phyloP scores from a whole-genome alignment of 2,329 filamentous ascomycete species.

The Colletotrichum sp. region DNA sequence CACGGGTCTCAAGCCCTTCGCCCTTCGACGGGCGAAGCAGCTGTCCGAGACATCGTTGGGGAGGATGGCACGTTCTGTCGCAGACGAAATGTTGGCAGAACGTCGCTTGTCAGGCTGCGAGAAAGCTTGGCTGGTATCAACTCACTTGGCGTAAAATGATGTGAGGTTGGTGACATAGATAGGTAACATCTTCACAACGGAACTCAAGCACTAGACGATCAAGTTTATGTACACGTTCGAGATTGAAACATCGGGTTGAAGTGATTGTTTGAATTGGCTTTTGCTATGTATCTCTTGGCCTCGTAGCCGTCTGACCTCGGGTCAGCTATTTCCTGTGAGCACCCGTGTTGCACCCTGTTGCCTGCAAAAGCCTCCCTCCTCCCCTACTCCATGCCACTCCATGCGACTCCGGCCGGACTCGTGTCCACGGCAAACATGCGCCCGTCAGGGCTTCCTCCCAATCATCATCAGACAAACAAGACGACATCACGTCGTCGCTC shows the following conservation, averaged over 20 bases:
- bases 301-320: background rate
- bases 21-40: background rate
- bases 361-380: background rate
- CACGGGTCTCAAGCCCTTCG: background rate
- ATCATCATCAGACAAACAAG: background rate
- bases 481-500: background rate
- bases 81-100: background rate
- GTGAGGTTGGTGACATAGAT: too few relatives aligned
- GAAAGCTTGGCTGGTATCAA: background rate
- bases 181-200: too few relatives aligned
- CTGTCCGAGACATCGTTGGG: background rate
- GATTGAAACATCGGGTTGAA: background rate
- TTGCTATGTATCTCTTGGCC: background rate
- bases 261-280: background rate
- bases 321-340: background rate
- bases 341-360: background rate
- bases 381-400: background rate
- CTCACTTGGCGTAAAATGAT: background rate
- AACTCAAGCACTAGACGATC: too few relatives aligned
- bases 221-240: too few relatives aligned
- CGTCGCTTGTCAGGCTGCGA: background rate
- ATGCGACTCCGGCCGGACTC: background rate
- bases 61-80: background rate
- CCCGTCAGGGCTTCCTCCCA: background rate
- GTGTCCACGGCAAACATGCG: background rate